Conservation (phyloP, 2,329 filamentous ascomycete species). For the Phaeomoniella chlamydospora region DNA sequence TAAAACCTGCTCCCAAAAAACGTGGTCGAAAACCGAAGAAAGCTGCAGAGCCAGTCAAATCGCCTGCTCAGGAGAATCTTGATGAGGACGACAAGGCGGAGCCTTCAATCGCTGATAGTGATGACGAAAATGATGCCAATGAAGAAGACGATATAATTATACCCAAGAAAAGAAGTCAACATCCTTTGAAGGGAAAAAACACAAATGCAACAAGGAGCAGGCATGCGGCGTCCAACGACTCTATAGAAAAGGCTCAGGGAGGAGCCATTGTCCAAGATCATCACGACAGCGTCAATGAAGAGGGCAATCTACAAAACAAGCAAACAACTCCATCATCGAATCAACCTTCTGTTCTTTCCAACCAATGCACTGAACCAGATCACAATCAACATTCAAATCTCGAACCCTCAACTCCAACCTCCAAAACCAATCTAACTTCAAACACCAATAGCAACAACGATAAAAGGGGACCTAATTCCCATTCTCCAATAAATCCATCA, state of each 20-base stretch:
- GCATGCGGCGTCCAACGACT: too few species aligned
- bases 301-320: too few species aligned
- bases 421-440: too few species aligned
- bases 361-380: too few species aligned
- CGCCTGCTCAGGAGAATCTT: neutral
- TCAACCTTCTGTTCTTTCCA: too few species aligned
- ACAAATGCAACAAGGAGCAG: neutral
- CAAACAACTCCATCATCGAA: too few species aligned
- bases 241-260: too few species aligned
- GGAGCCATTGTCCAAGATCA: too few species aligned
- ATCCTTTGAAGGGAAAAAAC: neutral
- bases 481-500: slow-evolving; percentile 10
- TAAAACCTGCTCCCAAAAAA: slow-evolving; percentile 9
- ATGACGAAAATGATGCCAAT: neutral
- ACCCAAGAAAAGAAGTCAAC: neutral
- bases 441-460: too few species aligned
- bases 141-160: neutral
- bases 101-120: neutral
- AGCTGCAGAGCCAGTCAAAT: slow-evolving; percentile 2
- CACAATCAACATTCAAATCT: too few species aligned
- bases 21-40: slow-evolving; percentile 11
- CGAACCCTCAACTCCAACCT: too few species aligned
- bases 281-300: too few species aligned
- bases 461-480: slow-evolving; percentile 5
- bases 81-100: neutral